Evolutionary conservation across 106 monocot genomes (phyloP).

Genomic region (Cymbidium sinense): DNA sequence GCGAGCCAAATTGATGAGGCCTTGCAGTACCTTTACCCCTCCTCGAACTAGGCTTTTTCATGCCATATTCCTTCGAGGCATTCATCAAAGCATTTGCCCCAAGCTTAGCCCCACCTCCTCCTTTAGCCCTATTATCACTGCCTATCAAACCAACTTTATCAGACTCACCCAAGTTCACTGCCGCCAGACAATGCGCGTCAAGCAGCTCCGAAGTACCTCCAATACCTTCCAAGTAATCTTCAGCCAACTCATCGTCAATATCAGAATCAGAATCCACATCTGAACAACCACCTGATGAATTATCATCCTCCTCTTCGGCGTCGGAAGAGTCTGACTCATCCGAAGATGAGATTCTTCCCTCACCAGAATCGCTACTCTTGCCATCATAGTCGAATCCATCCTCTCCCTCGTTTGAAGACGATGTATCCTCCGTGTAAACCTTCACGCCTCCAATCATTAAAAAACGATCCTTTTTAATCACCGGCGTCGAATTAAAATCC

Average conservation of each 20-base stretch:
- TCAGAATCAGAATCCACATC: constrained; percentile 38
- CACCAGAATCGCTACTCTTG: constrained; percentile 2
- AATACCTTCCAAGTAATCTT: constrained; percentile 79
- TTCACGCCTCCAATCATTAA: constrained; percentile 74
- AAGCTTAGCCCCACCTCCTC: constrained; percentile 19
- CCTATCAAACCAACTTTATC: constrained; percentile 22
- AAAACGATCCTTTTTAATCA: constrained; percentile 37
- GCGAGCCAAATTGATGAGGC: background rate
- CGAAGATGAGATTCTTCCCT: constrained; percentile 8
- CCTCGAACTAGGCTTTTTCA: constrained; percentile 39
- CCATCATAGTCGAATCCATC: constrained; percentile 20
- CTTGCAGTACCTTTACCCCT: constrained; percentile 22
- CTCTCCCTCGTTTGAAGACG: constrained; percentile 57
- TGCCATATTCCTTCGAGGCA: constrained; percentile 66
- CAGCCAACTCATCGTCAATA: constrained; percentile 62
- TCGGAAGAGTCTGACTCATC: constrained; percentile 16
- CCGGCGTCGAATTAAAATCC: constrained; percentile 12
- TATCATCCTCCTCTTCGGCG: constrained; percentile 12
- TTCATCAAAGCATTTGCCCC: constrained; percentile 51
- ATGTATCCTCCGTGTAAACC: constrained; percentile 77
- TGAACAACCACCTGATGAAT: constrained; percentile 12
- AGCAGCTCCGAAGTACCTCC: constrained; percentile 58
- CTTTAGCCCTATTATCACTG: constrained; percentile 16
- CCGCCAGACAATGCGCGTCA: constrained; percentile 29
- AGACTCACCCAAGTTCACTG: constrained; percentile 21